Evolutionary conservation across 2,329 filamentous ascomycete genomes (phyloP), one percentile per base, ranked within the genome.

Genomic region (Exutisphaerella laricina): DNA sequence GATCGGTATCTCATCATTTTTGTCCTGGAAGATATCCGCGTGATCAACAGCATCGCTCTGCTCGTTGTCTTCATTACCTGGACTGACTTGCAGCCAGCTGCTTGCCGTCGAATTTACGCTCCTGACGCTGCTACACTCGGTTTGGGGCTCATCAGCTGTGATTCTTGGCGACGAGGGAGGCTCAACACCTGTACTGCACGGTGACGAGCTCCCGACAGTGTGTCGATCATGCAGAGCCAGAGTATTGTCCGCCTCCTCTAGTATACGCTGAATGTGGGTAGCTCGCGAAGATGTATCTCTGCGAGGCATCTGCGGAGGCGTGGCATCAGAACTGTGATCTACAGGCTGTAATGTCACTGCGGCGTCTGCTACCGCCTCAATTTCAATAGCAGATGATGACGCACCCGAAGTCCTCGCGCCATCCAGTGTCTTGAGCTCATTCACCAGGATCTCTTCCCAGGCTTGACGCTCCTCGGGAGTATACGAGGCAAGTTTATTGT

Each of bases 241-340:
- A 3, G 40, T 22, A 30, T 20, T 29, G 32, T 58, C 56, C 1
- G 51, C 51, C 54, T 75, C 72, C 57, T 74, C 72, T 6, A 75
- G 53, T 17, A 62, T 58, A 7, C 71, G 66, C 38, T 66, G 68
- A 30, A 75, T 71, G 37, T 69, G 66, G 3, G 69, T 68, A 3
- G 71, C 72, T 45, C 68, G 61, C 23, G 66, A 73, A 3, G 68
- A 67, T 12, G 60, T 62, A 39, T 70, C 67, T 45, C 71, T 61
- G 12, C 61, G 55, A 18, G 70, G 70, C 66, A 75, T 69, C n/a
- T 59, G 62, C 9, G 33, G 4, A 21, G 43, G 32, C n/a, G 26
- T 30, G 4, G 41, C 35, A 22, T n/a, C n/a, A n/a, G n/a, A n/a
- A n/a, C n/a, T n/a, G n/a, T n/a, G n/a, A n/a, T n/a, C n/a, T n/a